Evolutionary conservation across 179 eudicot genomes (phyloP), one percentile per base, ranked within the genome.

Genomic region (Vitellaria paradoxa): DNA sequence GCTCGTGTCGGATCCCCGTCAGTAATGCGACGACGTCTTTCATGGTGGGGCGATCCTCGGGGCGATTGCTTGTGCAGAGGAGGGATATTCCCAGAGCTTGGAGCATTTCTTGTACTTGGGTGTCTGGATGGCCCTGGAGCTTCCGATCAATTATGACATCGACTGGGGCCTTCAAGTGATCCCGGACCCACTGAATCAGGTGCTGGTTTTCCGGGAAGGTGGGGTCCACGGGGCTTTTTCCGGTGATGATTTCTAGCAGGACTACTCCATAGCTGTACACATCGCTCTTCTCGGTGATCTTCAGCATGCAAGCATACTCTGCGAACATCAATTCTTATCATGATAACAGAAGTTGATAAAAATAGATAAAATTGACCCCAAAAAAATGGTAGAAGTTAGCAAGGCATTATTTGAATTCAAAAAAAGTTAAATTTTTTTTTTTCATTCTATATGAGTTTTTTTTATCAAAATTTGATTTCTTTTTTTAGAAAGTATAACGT

Each of bases 251-350:
- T 82, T 92, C 94, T 61, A 92, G 74, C 46, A 92, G 77, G 53
- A 92, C 97, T 65, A 92, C 85, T 26, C 97, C 97, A 23, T 81
- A 92, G 85, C 97, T 90, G 74, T 92, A 92, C 23, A 90, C 94
- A 60, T 92, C 97, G 47, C 93, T 91, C 84, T 91, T 91, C 75
- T 90, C 96, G 21, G 96, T 87, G 17, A 91, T 90, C 82, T 83
- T 92, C 82, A 88, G 55, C 84, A 80, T 86, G 77, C 88, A 86
- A 56, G 92, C 97, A 72, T 90, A 89, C 82, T 92, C 97, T 90
- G 88, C 78, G 23, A 67, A 55, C 12, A 50, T 5, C 72, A 66
- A 66, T 68, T 68, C 12, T 55, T 46, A 47, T 1, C 20, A n/a
- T 15, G 14, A 5, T 57, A n/a, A n/a, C 37, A 30, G 37, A 30